These are phyloP conservation scores for Seminavis robusta DNA, from an alignment of 108 stramenopile species.

Conservation along the genomic window DNA sequence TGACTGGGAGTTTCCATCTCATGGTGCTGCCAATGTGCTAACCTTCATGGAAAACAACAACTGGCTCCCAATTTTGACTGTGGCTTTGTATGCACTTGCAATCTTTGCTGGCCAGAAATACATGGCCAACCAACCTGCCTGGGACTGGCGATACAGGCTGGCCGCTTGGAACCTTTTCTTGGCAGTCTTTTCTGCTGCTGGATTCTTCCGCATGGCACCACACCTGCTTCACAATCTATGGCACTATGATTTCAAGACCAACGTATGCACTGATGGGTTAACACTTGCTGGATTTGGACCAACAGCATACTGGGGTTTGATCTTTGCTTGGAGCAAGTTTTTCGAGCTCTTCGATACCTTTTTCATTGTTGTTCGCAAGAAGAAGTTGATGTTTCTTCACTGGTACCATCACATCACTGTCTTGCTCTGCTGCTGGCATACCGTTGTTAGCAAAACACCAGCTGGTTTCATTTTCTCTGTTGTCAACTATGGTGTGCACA, in stretches of 20 bases:
- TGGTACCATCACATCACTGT: conserved; percentile 99
- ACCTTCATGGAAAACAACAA: conserved; percentile 46
- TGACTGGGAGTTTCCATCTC: conserved; percentile 31
- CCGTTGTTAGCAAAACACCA: conserved; percentile 87
- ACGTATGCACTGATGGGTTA: conserved; percentile 73
- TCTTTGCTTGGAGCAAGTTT: conserved; percentile 92
- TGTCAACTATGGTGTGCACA: conserved; percentile 99
- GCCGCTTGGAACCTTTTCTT: conserved; percentile 89
- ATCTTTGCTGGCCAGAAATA: conserved; percentile 32
- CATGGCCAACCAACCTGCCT: conserved; percentile 43
- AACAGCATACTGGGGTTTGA: conserved; percentile 87
- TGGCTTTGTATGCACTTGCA: conserved; percentile 19
- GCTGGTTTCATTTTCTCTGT: conserved; percentile 93
- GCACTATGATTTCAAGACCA: conserved; percentile 45
- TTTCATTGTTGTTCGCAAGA: conserved; percentile 97
- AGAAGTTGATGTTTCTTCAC: conserved; percentile 93
- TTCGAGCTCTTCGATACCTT: conserved; percentile 95
- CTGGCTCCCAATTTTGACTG: conserved; percentile 32
- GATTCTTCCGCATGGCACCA: conserved; percentile 85
- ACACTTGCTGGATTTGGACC: conserved; percentile 71
- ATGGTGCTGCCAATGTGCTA: conserved; percentile 26
- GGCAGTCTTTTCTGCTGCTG: conserved; percentile 82
- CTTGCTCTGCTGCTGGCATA: conserved; percentile 95
- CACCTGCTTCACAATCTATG: conserved; percentile 82
- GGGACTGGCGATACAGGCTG: conserved; percentile 59